Evolutionary conservation across 2,329 filamentous ascomycete genomes (phyloP).

Genomic region (Arthrobotrys sinensis): DNA sequence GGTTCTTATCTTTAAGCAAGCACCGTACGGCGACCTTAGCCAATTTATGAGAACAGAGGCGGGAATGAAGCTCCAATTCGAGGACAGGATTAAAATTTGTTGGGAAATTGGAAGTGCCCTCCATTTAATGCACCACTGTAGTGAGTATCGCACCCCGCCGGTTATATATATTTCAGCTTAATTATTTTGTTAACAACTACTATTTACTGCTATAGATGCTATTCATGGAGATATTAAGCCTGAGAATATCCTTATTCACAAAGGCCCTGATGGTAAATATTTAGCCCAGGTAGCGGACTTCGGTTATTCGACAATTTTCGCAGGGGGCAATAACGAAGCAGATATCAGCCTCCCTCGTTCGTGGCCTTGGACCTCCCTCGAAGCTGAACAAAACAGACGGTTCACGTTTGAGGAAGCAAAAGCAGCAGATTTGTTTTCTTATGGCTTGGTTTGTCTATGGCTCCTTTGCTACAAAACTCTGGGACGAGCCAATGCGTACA

Average conservation of each 20-base stretch:
- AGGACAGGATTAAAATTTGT: slow-evolving; percentile 30
- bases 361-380: slow-evolving; percentile 33
- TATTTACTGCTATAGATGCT: neutral
- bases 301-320: slow-evolving; percentile 31
- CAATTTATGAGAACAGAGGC: slow-evolving; percentile 30
- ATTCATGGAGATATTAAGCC: slow-evolving; percentile 41
- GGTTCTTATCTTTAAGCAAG: slow-evolving; percentile 33
- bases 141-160: neutral
- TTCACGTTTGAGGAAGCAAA: slow-evolving; percentile 19
- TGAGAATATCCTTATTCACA: slow-evolving; percentile 33
- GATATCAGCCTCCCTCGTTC: slow-evolving; percentile 14
- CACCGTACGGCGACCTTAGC: slow-evolving; percentile 28
- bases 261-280: slow-evolving; percentile 1
- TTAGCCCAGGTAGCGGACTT: slow-evolving; percentile 32
- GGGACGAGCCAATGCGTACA: neutral
- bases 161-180: neutral
- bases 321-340: neutral
- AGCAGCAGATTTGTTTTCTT: slow-evolving; percentile 33
- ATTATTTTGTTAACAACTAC: neutral
- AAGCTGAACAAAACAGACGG: slow-evolving; percentile 8
- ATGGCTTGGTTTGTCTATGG: slow-evolving; percentile 32
- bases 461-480: slow-evolving; percentile 29
- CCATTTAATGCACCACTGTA: slow-evolving; percentile 22
- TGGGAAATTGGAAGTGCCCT: slow-evolving; percentile 27
- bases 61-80: slow-evolving; percentile 1